Percentiles rank a stretch among this genome's conserved stretches.
These are phyloP conservation scores for Adiantum capillusveneris DNA, from an alignment of 75 land plant species.

Conservation along the genomic window DNA sequence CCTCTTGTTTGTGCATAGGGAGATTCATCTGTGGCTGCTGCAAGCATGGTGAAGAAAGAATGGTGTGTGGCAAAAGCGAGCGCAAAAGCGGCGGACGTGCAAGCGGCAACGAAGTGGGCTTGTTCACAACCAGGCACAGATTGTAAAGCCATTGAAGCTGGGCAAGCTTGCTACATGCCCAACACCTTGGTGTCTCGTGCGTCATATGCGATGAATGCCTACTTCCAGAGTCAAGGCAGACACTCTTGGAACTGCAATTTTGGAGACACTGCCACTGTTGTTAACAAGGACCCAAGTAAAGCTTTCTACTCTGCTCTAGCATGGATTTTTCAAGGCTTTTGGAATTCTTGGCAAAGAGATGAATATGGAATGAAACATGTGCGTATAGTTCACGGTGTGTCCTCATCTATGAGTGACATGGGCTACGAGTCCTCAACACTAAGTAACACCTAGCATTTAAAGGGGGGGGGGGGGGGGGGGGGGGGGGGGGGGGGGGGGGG, in stretches of 20 bases:
- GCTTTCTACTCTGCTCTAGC: too few species aligned
- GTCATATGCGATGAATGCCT: slow-evolving; percentile 60
- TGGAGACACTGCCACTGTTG: slow-evolving; percentile 29
- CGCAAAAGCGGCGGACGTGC: slow-evolving; percentile 21
- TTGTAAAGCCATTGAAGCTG: slow-evolving; percentile 43
- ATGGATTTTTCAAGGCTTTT: too few species aligned
- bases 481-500: too few species aligned
- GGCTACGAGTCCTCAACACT: too few species aligned
- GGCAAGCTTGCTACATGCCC: slow-evolving; percentile 51
- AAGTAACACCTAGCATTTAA: too few species aligned
- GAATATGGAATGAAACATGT: too few species aligned
- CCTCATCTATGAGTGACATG: too few species aligned
- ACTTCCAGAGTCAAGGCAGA: slow-evolving; percentile 44
- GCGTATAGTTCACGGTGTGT: too few species aligned
- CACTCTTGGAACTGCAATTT: slow-evolving; percentile 47
- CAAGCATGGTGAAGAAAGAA: neutral
- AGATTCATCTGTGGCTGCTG: neutral
- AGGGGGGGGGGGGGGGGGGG: too few species aligned
- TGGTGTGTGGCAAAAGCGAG: slow-evolving; percentile 66
- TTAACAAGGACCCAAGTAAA: slow-evolving; percentile 51
- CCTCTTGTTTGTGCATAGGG: neutral
- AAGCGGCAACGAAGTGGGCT: slow-evolving; percentile 53
- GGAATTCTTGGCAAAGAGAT: too few species aligned
- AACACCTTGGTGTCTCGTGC: slow-evolving; percentile 47
- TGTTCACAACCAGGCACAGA: slow-evolving; percentile 44